Evolutionary conservation across 331 rosid genomes (phyloP).

Genomic region (Pyracantha coccinea): DNA sequence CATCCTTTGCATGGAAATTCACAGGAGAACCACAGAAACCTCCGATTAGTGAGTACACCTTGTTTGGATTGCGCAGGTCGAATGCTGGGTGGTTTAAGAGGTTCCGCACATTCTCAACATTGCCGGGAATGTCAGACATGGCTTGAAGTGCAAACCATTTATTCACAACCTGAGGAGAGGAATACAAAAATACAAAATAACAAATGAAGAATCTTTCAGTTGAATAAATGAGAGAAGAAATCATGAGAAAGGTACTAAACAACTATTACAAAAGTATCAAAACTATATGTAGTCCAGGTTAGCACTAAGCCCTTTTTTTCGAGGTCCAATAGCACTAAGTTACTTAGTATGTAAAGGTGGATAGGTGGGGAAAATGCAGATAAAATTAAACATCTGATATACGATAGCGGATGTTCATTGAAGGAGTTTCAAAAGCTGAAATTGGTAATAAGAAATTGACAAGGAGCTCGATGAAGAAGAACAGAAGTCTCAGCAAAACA

Average conservation of each 20-base stretch:
- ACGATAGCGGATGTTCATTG: neutral
- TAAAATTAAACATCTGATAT: neutral
- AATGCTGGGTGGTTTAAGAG: constrained; percentile 80
- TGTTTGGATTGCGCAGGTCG: constrained; percentile 92
- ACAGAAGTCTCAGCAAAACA: neutral
- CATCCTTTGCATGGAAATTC: constrained; percentile 89
- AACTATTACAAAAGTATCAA: neutral
- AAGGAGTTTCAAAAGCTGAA: neutral
- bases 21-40: constrained; percentile 84
- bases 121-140: constrained; percentile 69
- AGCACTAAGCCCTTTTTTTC: neutral
- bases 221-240: neutral
- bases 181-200: neutral
- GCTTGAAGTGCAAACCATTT: constrained; percentile 99
- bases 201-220: neutral
- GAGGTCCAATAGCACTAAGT: neutral
- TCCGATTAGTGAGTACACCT: constrained; percentile 92
- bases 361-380: neutral
- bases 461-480: neutral
- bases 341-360: neutral
- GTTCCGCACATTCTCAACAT: constrained; percentile 66
- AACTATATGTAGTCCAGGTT: neutral
- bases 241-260: neutral
- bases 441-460: too few relatives aligned
- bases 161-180: constrained; percentile 64